Evolutionary conservation across 345 rosid species (phyloP).

Genomic region (Syzygium jambos): DNA sequence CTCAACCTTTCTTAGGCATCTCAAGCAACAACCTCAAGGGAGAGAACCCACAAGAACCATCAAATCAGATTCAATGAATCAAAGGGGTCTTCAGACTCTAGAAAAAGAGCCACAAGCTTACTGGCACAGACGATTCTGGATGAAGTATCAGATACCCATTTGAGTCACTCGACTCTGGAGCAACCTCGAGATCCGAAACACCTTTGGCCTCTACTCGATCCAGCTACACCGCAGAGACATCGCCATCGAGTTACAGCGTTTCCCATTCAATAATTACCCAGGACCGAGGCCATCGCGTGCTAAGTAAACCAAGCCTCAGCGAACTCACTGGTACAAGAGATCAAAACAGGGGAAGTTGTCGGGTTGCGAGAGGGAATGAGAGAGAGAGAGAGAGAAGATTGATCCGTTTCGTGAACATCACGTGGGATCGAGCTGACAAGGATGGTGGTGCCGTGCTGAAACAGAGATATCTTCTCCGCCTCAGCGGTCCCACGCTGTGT

Average conservation of each 20-base stretch:
- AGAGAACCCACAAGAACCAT: neutral
- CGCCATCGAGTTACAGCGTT: neutral
- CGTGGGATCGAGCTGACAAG: neutral
- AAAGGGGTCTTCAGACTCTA: neutral
- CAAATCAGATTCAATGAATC: neutral
- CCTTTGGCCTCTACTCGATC: neutral
- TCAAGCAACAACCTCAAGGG: neutral
- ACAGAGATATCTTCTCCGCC: neutral
- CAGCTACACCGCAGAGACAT: neutral
- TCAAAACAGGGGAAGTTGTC: neutral
- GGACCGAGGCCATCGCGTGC: neutral
- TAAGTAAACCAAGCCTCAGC: neutral
- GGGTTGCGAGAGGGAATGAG: neutral
- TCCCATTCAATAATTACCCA: neutral
- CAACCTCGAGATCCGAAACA: neutral
- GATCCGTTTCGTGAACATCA: neutral
- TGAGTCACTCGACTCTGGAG: neutral
- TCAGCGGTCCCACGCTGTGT: neutral
- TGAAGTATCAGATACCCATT: neutral
- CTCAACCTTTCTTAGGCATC: neutral
- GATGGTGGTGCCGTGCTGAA: neutral
- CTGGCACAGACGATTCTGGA: neutral
- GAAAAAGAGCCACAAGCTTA: neutral
- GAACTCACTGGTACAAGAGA: neutral
- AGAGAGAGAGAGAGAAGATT: neutral